Percentiles rank a stretch among this genome's conserved stretches.
Conservation (phyloP, 75 land plant species). For the Pinus albicaulis region DNA sequence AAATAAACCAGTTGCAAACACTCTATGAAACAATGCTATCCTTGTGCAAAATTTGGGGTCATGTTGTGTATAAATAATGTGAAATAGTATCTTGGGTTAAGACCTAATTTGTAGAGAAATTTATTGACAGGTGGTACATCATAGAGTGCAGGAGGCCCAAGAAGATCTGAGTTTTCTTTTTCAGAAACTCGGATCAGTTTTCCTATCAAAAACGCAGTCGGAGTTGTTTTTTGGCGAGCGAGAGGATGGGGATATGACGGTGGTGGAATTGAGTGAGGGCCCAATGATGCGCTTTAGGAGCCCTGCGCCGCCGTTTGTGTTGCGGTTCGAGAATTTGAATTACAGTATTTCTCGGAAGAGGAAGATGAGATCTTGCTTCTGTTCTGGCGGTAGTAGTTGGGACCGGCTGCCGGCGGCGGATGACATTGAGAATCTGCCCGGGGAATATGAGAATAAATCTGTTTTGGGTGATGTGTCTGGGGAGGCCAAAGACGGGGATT, state of each 20-base stretch:
- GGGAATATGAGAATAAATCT: conserved; percentile 14
- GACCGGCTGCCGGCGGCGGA: neutral
- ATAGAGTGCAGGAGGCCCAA: no score
- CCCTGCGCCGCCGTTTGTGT: conserved; percentile 27
- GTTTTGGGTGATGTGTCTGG: conserved; percentile 65
- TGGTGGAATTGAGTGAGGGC: neutral
- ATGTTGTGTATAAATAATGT: no score
- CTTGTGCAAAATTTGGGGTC: no score
- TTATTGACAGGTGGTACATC: no score
- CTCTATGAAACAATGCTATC: no score
- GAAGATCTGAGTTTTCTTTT: no score
- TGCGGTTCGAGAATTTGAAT: conserved; percentile 39
- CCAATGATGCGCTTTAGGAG: no score
- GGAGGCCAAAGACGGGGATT: conserved; percentile 79
- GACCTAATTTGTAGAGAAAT: no score
- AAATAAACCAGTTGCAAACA: no score
- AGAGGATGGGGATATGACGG: conserved; percentile 3
- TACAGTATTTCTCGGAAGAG: conserved; percentile 36
- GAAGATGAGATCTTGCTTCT: neutral
- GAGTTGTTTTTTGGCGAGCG: neutral
- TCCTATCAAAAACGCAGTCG: no score
- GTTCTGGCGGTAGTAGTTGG: neutral
- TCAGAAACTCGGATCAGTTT: no score
- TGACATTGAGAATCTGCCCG: neutral
- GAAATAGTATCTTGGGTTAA: no score